Conservation (phyloP, 306 rosid genomes). For the Rubus idaeus region DNA sequence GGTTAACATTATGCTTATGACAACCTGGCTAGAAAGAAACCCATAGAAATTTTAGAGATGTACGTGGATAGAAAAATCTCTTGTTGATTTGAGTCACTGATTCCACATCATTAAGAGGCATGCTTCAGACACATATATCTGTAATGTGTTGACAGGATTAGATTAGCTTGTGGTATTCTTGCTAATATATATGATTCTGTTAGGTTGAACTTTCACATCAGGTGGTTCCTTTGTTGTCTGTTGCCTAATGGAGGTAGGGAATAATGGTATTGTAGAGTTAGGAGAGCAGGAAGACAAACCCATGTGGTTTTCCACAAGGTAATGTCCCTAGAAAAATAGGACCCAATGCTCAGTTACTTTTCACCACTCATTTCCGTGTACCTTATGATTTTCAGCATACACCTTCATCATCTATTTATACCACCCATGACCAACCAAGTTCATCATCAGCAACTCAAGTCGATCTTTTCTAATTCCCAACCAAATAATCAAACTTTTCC, state of each 20-base stretch:
- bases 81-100: background rate
- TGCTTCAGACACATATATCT: background rate
- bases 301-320: background rate
- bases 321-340: too few species aligned
- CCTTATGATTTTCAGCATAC: background rate
- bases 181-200: too few species aligned
- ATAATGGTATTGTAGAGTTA: background rate
- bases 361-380: conserved; percentile 6
- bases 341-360: background rate
- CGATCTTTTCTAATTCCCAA: conserved; percentile 1
- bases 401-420: background rate
- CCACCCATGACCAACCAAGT: background rate
- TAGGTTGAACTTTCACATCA: background rate
- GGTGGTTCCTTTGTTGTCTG: background rate
- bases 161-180: too few species aligned
- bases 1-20: background rate
- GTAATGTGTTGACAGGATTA: too few species aligned
- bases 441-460: conserved; percentile 10
- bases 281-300: background rate
- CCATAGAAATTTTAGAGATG: background rate
- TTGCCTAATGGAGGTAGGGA: background rate
- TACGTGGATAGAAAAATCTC: too few species aligned
- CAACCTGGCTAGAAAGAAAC: background rate
- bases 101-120: background rate
- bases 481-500: background rate